Percentiles rank a stretch among this genome's conserved stretches.
These are phyloP conservation scores for Cercis canadensis DNA, from an alignment of 306 rosid genomes.

Conservation along the genomic window DNA sequence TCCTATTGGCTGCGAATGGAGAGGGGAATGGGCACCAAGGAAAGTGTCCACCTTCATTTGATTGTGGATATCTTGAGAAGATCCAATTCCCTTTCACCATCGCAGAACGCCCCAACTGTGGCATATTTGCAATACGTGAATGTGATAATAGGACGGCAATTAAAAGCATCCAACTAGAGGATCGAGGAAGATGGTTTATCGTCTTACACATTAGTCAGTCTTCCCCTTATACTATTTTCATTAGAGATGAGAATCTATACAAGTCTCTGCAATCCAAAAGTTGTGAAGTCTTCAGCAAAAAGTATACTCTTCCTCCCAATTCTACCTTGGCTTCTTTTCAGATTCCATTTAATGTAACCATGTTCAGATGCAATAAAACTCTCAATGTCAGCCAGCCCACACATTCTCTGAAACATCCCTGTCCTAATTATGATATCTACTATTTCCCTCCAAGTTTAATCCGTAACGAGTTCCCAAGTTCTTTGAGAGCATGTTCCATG, in stretches of 20 bases:
- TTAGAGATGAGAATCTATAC: not conserved
- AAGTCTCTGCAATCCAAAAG: not conserved
- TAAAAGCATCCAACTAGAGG: constrained; percentile 2
- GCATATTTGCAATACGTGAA: constrained; percentile 4
- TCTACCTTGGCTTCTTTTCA: not conserved
- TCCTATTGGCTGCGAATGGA: too few species aligned
- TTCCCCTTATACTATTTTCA: not conserved
- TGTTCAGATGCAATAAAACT: constrained; percentile 25
- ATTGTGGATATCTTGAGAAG: too few species aligned
- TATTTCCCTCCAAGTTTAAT: too few species aligned
- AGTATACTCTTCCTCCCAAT: not conserved
- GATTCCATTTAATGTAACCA: not conserved
- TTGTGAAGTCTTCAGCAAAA: not conserved
- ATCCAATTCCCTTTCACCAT: constrained; percentile 11
- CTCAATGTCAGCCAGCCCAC: not conserved
- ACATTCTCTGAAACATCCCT: not conserved
- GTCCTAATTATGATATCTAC: too few species aligned
- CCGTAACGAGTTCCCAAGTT: too few species aligned
- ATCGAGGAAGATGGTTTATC: not conserved
- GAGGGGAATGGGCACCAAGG: too few species aligned
- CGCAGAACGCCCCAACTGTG: constrained; percentile 2
- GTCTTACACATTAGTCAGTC: not conserved
- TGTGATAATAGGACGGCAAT: not conserved
- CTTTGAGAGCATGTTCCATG: not conserved
- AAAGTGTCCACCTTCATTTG: too few species aligned